Conservation (phyloP, 768 basidiomycete genomes). For the Pholiota conissans region DNA sequence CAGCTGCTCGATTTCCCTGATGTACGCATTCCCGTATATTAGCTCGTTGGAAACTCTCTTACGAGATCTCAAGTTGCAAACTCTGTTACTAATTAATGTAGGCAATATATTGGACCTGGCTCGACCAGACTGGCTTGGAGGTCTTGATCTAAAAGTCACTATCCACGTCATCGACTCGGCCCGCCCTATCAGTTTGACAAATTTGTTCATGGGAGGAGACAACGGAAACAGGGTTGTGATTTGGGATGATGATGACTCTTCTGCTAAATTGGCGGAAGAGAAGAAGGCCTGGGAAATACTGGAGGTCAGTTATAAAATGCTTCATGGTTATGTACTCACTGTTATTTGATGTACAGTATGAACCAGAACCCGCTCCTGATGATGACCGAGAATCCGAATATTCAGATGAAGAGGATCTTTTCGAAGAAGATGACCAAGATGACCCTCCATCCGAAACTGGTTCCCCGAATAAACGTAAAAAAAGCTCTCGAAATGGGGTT, state of each 20-base stretch:
- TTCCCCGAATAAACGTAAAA: constrained; percentile 51
- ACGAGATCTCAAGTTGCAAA: constrained; percentile 61
- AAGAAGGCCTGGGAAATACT: constrained; percentile 83
- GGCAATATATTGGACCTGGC: constrained; percentile 87
- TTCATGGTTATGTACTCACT: not conserved
- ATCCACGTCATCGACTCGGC: constrained; percentile 96
- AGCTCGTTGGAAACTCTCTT: not conserved
- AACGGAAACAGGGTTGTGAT: constrained; percentile 75
- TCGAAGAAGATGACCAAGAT: constrained; percentile 37
- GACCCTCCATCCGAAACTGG: constrained; percentile 13
- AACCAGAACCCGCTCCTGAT: constrained; percentile 74
- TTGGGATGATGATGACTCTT: constrained; percentile 91
- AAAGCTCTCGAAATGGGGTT: constrained; percentile 35
- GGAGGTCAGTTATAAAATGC: constrained; percentile 48
- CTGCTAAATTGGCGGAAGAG: constrained; percentile 67
- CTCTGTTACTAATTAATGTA: constrained; percentile 90
- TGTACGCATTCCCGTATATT: constrained; percentile 36
- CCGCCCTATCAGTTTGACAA: constrained; percentile 86
- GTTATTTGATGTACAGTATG: constrained; percentile 52
- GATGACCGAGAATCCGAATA: constrained; percentile 25
- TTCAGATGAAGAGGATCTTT: constrained; percentile 42
- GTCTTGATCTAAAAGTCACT: constrained; percentile 57
- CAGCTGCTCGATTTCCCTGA: constrained; percentile 68
- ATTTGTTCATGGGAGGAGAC: constrained; percentile 73
- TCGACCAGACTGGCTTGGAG: constrained; percentile 73